These are phyloP conservation scores for Cucurbita maxima DNA, from an alignment of 306 rosid genomes.

Conservation along the genomic window DNA sequence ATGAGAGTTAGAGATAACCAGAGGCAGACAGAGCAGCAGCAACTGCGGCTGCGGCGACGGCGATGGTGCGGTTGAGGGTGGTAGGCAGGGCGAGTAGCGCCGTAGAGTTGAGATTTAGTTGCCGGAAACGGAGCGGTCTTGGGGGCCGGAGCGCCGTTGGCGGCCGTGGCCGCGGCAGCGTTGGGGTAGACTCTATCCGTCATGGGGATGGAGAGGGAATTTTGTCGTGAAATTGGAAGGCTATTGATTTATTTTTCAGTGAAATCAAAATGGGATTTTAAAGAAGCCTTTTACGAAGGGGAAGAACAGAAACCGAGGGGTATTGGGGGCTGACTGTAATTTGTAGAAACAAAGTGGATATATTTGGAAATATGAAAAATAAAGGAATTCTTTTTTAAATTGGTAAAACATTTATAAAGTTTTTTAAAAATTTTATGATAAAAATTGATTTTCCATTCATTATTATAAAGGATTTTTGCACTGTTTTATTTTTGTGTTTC, in stretches of 20 bases:
- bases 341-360: not conserved
- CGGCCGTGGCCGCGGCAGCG: constrained; percentile 1
- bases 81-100: constrained; percentile 7
- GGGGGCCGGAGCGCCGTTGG: not conserved
- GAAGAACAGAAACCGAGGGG: not conserved
- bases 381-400: not conserved
- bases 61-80: constrained; percentile 12
- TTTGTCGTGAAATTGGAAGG: not conserved
- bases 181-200: constrained; percentile 2
- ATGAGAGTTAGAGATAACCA: constrained; percentile 36
- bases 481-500: no score
- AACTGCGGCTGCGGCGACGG: constrained; percentile 20
- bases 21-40: constrained; percentile 48
- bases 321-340: not conserved
- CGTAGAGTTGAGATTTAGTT: constrained; percentile 4
- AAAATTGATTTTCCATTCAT: no score
- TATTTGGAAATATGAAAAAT: not conserved
- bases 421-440: no score
- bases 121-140: constrained; percentile 7
- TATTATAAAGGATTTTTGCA: no score
- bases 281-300: not conserved
- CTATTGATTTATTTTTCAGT: not conserved
- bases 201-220: not conserved
- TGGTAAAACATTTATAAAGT: not conserved
- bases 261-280: not conserved